A percentile compares a stretch with the other conserved stretches of the same genome.
Evolutionary conservation across 371 early-diverging fungal species (phyloP).

Genomic region (Lichtheimia hyalospora): DNA sequence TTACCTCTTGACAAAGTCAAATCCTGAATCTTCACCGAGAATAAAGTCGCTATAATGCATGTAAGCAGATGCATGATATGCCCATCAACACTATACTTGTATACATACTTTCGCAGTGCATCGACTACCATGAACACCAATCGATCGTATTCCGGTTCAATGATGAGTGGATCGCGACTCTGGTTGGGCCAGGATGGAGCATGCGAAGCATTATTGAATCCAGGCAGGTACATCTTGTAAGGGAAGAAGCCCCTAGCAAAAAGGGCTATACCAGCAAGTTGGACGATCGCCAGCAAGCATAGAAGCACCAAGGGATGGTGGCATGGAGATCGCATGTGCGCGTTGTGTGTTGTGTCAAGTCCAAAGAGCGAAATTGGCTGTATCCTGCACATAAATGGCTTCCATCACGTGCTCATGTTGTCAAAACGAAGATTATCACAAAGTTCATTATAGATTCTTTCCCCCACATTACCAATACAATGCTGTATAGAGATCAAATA

Average conservation of each 20-base stretch:
- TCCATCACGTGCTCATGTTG: no score
- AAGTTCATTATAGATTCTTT: no score
- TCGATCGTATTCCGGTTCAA: constrained; percentile 63
- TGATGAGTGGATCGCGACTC: constrained; percentile 2
- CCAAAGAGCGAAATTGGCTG: no score
- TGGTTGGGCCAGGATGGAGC: constrained; percentile 6
- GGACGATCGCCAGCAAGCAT: constrained; percentile 33
- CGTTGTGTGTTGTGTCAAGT: not conserved
- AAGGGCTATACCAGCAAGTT: constrained; percentile 61
- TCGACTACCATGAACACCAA: constrained; percentile 82
- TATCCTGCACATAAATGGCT: no score
- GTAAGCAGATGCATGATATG: not conserved
- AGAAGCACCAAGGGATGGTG: constrained; percentile 1
- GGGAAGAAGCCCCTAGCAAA: constrained; percentile 82
- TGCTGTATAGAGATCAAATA: no score
- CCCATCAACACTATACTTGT: not conserved
- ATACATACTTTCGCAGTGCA: constrained; percentile 65
- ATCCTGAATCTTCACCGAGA: constrained; percentile 63
- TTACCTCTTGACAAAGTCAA: constrained; percentile 63
- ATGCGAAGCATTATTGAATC: constrained; percentile 45
- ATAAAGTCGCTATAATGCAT: constrained; percentile 69
- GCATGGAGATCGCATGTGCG: not conserved
- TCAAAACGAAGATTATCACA: no score
- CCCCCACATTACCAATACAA: no score
- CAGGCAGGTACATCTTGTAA: constrained; percentile 67